Base-by-base conservation (phyloP, 179 eudicot genomes). In the Beta lomatogona region DNA sequence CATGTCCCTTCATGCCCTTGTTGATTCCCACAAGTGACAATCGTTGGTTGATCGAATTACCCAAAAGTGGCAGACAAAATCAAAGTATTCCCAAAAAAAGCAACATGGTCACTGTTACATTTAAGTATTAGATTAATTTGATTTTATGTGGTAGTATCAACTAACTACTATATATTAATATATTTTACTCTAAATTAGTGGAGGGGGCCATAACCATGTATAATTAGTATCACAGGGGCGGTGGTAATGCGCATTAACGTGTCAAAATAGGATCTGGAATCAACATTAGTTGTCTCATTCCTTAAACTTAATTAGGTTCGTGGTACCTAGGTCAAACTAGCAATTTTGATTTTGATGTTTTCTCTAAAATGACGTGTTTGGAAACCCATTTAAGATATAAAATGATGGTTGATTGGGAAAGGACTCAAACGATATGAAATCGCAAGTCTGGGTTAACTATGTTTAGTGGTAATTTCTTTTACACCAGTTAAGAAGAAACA, bases 31-130 rank as follows among this genome's bases (percentile, higher is more conserved):
- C 94, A 89, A 69, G 82, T 78, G 83, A 73, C 25, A 77, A 66
- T 72, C 82, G 82, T 54, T 66, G 74, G 79, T 54, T 67, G 75
- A 78, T 72, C 71, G 57, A 71, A 69, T 81, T 81, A 63, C 81
- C 54, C 22, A 63, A 22, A 46, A 76, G 84, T 91, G 94, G 94
- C 90, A 85, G 94, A 91, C 92, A 91, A 82, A 86, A 89, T 88
- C 79, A 87, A 84, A 63, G 73, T 74, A 71, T 65, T 61, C 84
- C 84, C 85, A 83, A 78, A 71, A 71, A 77, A 77, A 82, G 76
- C 46, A 70, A 81, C 82, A 78, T 69, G 12, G 16, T 57, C 55
- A 69, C 44, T 48, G 50, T 14, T 55, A 79, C 10, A 21, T 45
- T 44, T 68, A 36, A 36, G 41, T 36, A 36, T 36, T 36, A 36